These are phyloP conservation scores for Rosellinia necatrix DNA, from an alignment of 2,329 filamentous ascomycete genomes.

Conservation along the genomic window DNA sequence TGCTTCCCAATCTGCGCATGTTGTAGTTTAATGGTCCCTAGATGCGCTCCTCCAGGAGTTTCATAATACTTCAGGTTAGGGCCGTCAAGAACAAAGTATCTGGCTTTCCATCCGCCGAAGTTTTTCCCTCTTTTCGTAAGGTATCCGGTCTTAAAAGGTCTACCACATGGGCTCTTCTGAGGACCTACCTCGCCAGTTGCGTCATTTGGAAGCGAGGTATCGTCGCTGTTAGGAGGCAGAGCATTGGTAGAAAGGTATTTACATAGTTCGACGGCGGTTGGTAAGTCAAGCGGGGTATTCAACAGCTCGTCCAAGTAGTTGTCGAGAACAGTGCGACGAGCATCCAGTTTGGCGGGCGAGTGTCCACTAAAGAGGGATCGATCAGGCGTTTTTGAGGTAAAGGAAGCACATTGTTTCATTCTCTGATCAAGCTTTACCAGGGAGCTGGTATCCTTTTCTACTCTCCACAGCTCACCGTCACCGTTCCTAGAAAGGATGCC, in stretches of 20 bases:
- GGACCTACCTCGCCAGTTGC: conserved; percentile 44
- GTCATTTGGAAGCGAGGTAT: conserved; percentile 49
- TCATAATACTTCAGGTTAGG: conserved; percentile 86
- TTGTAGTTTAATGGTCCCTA: conserved; percentile 91
- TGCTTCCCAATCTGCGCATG: conserved; percentile 95
- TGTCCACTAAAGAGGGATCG: conserved; percentile 87
- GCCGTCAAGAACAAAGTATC: conserved; percentile 65
- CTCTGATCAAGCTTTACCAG: conserved; percentile 81
- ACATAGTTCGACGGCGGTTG: conserved; percentile 80
- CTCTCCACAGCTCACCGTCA: conserved; percentile 82
- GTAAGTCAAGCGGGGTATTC: conserved; percentile 78
- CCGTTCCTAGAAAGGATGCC: conserved; percentile 81
- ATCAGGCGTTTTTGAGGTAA: conserved; percentile 80
- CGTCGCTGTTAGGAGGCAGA: conserved; percentile 65
- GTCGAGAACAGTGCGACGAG: conserved; percentile 79
- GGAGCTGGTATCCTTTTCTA: conserved; percentile 88
- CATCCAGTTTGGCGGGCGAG: conserved; percentile 90
- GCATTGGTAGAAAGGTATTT: conserved; percentile 77
- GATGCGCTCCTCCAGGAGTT: conserved; percentile 82
- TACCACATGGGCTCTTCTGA: conserved; percentile 63
- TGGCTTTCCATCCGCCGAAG: conserved; percentile 96
- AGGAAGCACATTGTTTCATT: conserved; percentile 73
- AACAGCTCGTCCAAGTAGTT: conserved; percentile 84
- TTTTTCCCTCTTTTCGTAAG: conserved; percentile 97
- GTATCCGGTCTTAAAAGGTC: conserved; percentile 82